Evolutionary conservation across 1,139 yeast genomes (phyloP).

Genomic region (Suhomyces bokatorum): DNA sequence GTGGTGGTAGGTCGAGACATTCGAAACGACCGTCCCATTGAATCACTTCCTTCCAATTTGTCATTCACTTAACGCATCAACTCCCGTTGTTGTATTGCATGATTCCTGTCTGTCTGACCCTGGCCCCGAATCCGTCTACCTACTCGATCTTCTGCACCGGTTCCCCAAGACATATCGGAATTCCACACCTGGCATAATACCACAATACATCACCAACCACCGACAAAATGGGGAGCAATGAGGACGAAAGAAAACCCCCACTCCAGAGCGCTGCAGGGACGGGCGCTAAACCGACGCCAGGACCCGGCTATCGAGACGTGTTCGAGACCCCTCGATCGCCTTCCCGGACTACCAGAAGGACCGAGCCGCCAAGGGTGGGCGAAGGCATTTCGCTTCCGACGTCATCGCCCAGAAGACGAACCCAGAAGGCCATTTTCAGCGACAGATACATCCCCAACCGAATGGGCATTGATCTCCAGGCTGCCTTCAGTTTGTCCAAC

Average conservation of each 20-base stretch:
- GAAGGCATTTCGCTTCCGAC: constrained; percentile 28
- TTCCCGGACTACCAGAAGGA: constrained; percentile 37
- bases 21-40: background rate
- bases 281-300: constrained; percentile 2
- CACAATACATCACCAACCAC: background rate
- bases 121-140: no score
- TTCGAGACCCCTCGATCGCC: constrained; percentile 46
- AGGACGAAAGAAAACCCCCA: constrained; percentile 2
- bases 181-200: background rate
- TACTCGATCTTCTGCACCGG: background rate
- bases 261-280: background rate
- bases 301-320: constrained; percentile 7
- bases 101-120: no score
- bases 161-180: background rate
- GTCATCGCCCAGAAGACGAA: constrained; percentile 43
- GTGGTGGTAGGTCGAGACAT: background rate
- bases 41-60: background rate
- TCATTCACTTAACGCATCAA: background rate
- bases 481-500: constrained; percentile 72
- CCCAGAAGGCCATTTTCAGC: constrained; percentile 54
- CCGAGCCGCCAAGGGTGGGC: constrained; percentile 35
- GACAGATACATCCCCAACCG: constrained; percentile 88
- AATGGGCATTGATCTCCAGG: constrained; percentile 82
- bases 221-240: constrained; percentile 9
- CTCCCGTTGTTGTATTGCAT: background rate